Conservation (phyloP, 352 stramenopile genomes). For the Stramenopiles sp. region DNA sequence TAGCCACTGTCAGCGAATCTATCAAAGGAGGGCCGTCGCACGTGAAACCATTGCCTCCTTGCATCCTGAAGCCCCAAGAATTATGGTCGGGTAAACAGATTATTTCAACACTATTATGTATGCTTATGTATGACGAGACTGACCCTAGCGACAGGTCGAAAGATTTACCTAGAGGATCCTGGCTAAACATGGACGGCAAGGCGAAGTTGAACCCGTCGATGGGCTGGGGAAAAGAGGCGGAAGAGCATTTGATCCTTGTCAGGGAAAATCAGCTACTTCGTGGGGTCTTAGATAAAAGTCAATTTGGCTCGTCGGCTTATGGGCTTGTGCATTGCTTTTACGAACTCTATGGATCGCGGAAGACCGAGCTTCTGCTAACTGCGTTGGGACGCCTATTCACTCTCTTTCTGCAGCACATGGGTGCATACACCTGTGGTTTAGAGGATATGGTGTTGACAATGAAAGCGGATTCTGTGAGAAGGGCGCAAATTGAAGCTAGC, state of each 20-base stretch:
- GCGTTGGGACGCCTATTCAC: slow-evolving; percentile 77
- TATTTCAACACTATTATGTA: slow-evolving; percentile 83
- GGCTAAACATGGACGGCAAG: slow-evolving; percentile 59
- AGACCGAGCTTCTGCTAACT: slow-evolving; percentile 52
- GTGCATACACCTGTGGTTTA: slow-evolving; percentile 91
- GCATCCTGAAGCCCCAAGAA: slow-evolving; percentile 84
- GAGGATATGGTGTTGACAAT: slow-evolving; percentile 92
- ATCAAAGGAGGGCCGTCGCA: slow-evolving; percentile 16
- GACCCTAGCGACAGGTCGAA: slow-evolving; percentile 44
- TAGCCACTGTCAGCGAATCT: slow-evolving; percentile 22
- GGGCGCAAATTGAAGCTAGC: slow-evolving; percentile 46
- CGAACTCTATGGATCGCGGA: slow-evolving; percentile 55
- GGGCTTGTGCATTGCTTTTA: slow-evolving; percentile 93
- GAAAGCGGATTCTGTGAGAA: slow-evolving; percentile 66
- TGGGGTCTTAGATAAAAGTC: slow-evolving; percentile 94
- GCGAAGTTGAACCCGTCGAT: slow-evolving; percentile 76
- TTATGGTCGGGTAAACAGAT: slow-evolving; percentile 99
- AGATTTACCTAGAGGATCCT: not conserved
- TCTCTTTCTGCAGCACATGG: slow-evolving; percentile 87
- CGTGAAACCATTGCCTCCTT: slow-evolving; percentile 68
- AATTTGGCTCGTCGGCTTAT: slow-evolving; percentile 92
- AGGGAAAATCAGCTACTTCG: slow-evolving; percentile 82
- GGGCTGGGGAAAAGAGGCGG: slow-evolving; percentile 70
- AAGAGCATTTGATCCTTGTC: slow-evolving; percentile 89
- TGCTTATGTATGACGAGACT: slow-evolving; percentile 66